Percentiles rank a stretch among this genome's conserved stretches.
Conservation (phyloP, 768 basidiomycete genomes). For the Amanita pseudoporphyria region DNA sequence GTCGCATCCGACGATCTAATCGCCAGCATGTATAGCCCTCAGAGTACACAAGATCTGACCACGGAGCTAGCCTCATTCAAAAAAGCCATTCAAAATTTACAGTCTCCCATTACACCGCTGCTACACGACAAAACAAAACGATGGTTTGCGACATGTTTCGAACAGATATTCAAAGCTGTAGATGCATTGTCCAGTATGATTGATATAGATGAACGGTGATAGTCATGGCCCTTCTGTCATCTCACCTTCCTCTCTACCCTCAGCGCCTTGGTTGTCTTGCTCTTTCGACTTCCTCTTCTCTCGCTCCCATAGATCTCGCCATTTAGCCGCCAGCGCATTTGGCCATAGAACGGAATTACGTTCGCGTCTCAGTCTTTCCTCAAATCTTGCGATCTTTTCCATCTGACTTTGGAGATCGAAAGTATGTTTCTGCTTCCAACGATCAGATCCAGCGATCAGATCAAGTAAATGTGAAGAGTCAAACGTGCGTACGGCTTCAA, state of each 20-base stretch:
- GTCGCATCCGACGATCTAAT: constrained; percentile 57
- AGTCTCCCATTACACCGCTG: constrained; percentile 17
- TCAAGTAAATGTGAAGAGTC: background rate
- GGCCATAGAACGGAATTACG: constrained; percentile 51
- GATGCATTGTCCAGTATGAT: constrained; percentile 9
- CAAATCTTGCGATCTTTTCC: constrained; percentile 55
- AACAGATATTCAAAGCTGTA: constrained; percentile 43
- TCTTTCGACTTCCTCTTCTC: constrained; percentile 27
- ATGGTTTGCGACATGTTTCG: constrained; percentile 61
- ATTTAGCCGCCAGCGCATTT: constrained; percentile 48
- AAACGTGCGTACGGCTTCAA: constrained; percentile 39
- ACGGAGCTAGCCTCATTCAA: constrained; percentile 29
- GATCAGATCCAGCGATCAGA: background rate
- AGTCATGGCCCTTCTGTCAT: constrained; percentile 10
- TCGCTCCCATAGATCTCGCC: constrained; percentile 42
- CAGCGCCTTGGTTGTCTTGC: constrained; percentile 19
- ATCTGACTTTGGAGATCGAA: constrained; percentile 51
- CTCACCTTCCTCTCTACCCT: constrained; percentile 32
- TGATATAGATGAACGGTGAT: background rate
- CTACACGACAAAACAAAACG: constrained; percentile 23
- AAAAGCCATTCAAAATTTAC: constrained; percentile 27
- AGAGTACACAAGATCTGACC: constrained; percentile 34
- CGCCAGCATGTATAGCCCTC: constrained; percentile 56
- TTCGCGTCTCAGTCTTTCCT: constrained; percentile 40
- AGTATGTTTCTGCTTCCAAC: constrained; percentile 26